These are phyloP conservation scores for Cucumis cinereus DNA, from an alignment of 306 rosid genomes.

Conservation along the genomic window DNA sequence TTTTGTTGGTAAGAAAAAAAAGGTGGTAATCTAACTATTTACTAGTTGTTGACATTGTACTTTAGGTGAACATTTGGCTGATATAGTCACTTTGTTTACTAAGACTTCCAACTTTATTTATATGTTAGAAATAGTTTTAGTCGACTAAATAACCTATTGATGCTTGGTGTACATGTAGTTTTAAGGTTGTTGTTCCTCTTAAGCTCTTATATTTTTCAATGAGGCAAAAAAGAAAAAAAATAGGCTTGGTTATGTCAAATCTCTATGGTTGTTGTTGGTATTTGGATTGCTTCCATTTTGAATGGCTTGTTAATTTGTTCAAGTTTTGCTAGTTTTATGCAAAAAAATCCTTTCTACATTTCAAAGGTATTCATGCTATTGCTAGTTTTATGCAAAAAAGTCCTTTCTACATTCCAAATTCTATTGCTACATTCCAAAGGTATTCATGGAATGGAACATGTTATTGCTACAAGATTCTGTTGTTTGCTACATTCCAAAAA, in stretches of 20 bases:
- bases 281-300: not conserved
- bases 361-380: too few relatives aligned
- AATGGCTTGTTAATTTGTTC: too few relatives aligned
- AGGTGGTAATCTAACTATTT: not conserved
- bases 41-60: not conserved
- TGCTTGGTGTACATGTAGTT: slow-evolving; percentile 25
- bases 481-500: too few relatives aligned
- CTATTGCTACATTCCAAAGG: too few relatives aligned
- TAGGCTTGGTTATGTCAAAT: not conserved
- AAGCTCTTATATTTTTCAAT: not conserved
- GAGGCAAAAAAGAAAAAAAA: slow-evolving; percentile 5
- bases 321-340: too few relatives aligned
- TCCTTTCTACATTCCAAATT: too few relatives aligned
- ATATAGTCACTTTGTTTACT: not conserved
- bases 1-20: not conserved
- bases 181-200: slow-evolving; percentile 32
- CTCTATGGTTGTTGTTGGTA: not conserved
- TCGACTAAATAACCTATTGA: slow-evolving; percentile 4
- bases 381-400: too few relatives aligned
- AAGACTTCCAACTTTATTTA: not conserved
- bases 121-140: slow-evolving; percentile 2
- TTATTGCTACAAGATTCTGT: too few relatives aligned
- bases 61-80: not conserved
- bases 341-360: too few relatives aligned
- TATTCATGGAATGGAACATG: too few relatives aligned